A percentile compares a stretch with the other conserved stretches of the same genome.
phyloP scores from a whole-genome alignment of 352 stramenopile species.

The Pythium vanterpoolii region DNA sequence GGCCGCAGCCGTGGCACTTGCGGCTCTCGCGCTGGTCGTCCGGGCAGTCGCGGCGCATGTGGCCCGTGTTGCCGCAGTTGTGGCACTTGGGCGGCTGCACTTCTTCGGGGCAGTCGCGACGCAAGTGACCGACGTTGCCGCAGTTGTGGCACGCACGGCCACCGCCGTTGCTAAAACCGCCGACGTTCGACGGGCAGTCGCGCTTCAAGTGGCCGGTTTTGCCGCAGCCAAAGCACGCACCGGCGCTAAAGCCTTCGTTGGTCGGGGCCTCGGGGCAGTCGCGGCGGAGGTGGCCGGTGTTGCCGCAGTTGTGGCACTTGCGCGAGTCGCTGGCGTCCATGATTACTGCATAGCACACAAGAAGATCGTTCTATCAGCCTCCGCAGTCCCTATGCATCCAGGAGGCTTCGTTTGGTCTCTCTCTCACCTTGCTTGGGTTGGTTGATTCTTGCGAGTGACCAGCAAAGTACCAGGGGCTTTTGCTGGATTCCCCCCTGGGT shows the following conservation, averaged over 20 bases:
- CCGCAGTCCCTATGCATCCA: neutral
- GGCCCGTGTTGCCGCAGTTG: conserved; percentile 67
- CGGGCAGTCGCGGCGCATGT: conserved; percentile 74
- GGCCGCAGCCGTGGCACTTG: conserved; percentile 77
- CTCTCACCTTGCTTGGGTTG: conserved; percentile 16
- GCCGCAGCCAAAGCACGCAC: conserved; percentile 72
- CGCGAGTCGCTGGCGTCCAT: conserved; percentile 46
- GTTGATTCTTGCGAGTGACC: conserved; percentile 18
- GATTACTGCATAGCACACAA: conserved; percentile 4
- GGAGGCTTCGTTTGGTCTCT: neutral
- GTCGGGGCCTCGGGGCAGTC: conserved; percentile 65
- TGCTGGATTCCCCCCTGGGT: conserved; percentile 3
- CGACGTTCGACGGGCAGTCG: conserved; percentile 53
- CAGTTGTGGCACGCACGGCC: conserved; percentile 83
- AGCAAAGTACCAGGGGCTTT: neutral
- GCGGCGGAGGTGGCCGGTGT: conserved; percentile 67
- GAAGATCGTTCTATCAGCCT: neutral
- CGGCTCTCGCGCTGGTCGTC: conserved; percentile 45
- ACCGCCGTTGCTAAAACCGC: conserved; percentile 20
- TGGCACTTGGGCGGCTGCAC: conserved; percentile 14
- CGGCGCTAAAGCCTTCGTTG: conserved; percentile 34
- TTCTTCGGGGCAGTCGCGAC: conserved; percentile 81
- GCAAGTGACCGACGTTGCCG: conserved; percentile 71
- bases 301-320: conserved; percentile 73
- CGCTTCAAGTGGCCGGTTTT: conserved; percentile 81